A percentile compares a stretch with the other conserved stretches of the same genome.
Conservation (phyloP, 768 basidiomycete genomes). For the Tubosaeta sp. region DNA sequence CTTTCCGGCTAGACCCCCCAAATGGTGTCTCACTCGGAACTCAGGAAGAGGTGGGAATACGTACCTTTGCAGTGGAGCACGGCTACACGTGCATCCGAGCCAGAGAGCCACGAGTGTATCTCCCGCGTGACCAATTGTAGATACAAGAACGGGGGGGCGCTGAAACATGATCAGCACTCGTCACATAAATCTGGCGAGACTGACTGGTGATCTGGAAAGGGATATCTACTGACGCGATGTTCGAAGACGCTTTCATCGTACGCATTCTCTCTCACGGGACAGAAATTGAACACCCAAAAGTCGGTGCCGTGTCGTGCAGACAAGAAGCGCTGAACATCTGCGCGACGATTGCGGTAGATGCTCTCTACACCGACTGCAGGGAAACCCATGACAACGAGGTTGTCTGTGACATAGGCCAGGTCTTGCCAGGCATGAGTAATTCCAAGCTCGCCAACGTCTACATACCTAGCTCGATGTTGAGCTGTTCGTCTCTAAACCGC, state of each 20-base stretch:
- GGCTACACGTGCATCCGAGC: slow-evolving; percentile 60
- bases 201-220: slow-evolving; percentile 89
- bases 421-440: slow-evolving; percentile 32
- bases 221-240: slow-evolving; percentile 75
- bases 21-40: slow-evolving; percentile 4
- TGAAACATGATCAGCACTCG: slow-evolving; percentile 20
- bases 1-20: slow-evolving; percentile 56
- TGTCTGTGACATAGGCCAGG: slow-evolving; percentile 68
- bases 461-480: slow-evolving; percentile 69
- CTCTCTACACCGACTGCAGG: slow-evolving; percentile 77
- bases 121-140: slow-evolving; percentile 71
- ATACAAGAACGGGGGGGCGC: slow-evolving; percentile 73
- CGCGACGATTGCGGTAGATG: slow-evolving; percentile 73
- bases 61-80: slow-evolving; percentile 87
- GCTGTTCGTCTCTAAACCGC: slow-evolving; percentile 63
- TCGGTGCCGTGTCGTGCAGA: slow-evolving; percentile 69
- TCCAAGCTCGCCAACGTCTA: slow-evolving; percentile 12
- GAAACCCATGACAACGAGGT: slow-evolving; percentile 78
- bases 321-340: slow-evolving; percentile 73
- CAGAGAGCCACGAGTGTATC: slow-evolving; percentile 68
- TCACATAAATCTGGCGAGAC: slow-evolving; percentile 49
- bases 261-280: slow-evolving; percentile 74
- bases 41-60: not conserved
- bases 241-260: slow-evolving; percentile 69
- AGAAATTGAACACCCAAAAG: slow-evolving; percentile 89